Evolutionary conservation across 345 rosid genomes (phyloP), one percentile per base, ranked within the genome.

Genomic region (Hypericum androsaemum): DNA sequence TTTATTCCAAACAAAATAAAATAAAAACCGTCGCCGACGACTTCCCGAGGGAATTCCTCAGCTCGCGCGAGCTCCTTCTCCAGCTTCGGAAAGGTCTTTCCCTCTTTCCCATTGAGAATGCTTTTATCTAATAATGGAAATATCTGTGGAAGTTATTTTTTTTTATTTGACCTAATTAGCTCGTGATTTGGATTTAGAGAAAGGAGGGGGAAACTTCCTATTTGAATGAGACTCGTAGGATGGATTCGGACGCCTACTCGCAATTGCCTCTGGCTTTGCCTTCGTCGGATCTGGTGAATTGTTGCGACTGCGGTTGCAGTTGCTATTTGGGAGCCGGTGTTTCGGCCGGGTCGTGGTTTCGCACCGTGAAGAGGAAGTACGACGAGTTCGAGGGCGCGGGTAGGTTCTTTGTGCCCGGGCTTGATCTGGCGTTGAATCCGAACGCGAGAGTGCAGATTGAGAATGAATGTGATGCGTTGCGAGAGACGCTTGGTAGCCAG

Each of bases 401-500:
- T 6, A 66, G n/a, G 38, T 83, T 83, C 41, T 52, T 62, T 51
- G 59, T 85, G 41, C 77, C 90, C 4, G 86, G 80, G 45, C 47
- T 81, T 9, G 90, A 77, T 7, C 41, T 65, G 28, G 58, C 53
- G 50, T 69, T 69, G 0, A 85, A 81, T 54, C 86, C 92, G 2
- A 77, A 80, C 52, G 85, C 92, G 2, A 77, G 81, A 52, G 85
- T 94, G 2, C 77, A 80, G 47, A 75, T 79, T 44, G 97, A 94
- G 73, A 88, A 83, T 57, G 99, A 94, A 67, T 77, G 80, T 44
- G 59, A 55, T 44, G 82, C 79, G 3, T 63, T 94, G 40, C 90
- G 97, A 5, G 97, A 88, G 61, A 82, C 77, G 47, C 81, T 94
- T 51, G 57, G 68, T 45, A 80, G 67, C 66, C 99, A 94, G 51